Evolutionary conservation across 2,329 filamentous ascomycete genomes (phyloP).

Genomic region (Colletotrichum trifolii): DNA sequence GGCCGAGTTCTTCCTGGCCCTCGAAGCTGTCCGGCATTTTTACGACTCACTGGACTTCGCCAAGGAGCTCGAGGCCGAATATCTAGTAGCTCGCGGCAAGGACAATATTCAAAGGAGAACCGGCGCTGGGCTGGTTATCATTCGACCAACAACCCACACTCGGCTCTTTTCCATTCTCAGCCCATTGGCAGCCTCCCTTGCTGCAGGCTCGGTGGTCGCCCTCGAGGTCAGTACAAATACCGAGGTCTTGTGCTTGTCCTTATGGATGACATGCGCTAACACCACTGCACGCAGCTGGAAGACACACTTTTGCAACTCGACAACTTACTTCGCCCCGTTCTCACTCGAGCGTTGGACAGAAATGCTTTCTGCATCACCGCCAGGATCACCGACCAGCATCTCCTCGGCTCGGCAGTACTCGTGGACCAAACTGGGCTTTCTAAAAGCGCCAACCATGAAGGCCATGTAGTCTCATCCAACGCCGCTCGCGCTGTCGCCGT

Average conservation of each 20-base stretch:
- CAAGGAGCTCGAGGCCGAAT: constrained; percentile 39
- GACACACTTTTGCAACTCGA: constrained; percentile 28
- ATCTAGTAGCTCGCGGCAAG: constrained; percentile 36
- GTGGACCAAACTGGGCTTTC: constrained; percentile 25
- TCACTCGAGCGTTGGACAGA: constrained; percentile 24
- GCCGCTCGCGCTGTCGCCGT: constrained; percentile 59
- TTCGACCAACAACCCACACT: constrained; percentile 41
- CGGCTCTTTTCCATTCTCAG: constrained; percentile 42
- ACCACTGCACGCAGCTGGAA: constrained; percentile 14
- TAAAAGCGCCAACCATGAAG: constrained; percentile 5
- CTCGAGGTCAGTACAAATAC: constrained; percentile 39
- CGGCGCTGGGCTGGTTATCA: constrained; percentile 40
- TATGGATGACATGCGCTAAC: constrained; percentile 29
- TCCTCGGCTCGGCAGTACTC: constrained; percentile 22
- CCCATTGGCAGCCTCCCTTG: constrained; percentile 42
- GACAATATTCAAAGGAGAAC: constrained; percentile 27
- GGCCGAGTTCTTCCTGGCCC: constrained; percentile 52
- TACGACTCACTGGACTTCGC: constrained; percentile 51
- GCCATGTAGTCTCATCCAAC: constrained; percentile 37
- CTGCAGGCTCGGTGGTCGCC: constrained; percentile 44
- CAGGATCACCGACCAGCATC: constrained; percentile 17
- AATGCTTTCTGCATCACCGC: constrained; percentile 31
- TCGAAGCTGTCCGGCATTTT: constrained; percentile 51
- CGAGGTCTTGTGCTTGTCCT: background rate
- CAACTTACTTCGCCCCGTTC: constrained; percentile 19